Percentiles rank a stretch among this genome's conserved stretches.
phyloP scores from a whole-genome alignment of 2,329 filamentous ascomycete species.

The Arthroderma sp. region DNA sequence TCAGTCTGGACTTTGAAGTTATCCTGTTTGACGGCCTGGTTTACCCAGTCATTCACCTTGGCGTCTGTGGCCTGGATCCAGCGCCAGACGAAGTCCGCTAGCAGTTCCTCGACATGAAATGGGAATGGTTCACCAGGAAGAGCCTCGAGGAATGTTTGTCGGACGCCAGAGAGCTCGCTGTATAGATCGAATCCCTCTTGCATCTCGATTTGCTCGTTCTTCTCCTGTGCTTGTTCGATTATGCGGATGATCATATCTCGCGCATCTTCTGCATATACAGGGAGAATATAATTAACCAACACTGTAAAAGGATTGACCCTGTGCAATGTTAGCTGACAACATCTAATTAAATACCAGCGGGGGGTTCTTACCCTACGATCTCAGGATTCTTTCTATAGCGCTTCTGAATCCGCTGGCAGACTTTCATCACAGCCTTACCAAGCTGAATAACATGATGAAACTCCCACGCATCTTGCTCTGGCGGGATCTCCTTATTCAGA shows the following conservation, averaged over 20 bases:
- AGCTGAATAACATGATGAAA: constrained; percentile 83
- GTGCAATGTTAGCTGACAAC: constrained; percentile 15
- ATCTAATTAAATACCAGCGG: not conserved
- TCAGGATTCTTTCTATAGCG: constrained; percentile 78
- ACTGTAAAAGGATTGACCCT: constrained; percentile 53
- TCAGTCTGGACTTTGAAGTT: constrained; percentile 64
- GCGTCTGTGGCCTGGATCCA: constrained; percentile 77
- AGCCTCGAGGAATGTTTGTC: constrained; percentile 63
- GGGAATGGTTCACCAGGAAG: constrained; percentile 62
- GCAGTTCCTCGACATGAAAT: constrained; percentile 73
- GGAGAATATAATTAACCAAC: constrained; percentile 71
- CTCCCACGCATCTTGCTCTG: constrained; percentile 72
- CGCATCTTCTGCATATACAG: constrained; percentile 80
- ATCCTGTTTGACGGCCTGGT: constrained; percentile 83
- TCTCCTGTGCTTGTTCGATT: constrained; percentile 57
- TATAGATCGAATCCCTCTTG: constrained; percentile 94
- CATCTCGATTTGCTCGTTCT: constrained; percentile 64
- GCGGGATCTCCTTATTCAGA: constrained; percentile 67
- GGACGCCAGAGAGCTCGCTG: constrained; percentile 72
- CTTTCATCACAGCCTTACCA: constrained; percentile 70
- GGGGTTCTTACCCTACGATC: constrained; percentile 56
- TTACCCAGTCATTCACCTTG: constrained; percentile 71
- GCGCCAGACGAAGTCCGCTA: constrained; percentile 89
- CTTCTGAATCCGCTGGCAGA: constrained; percentile 83
- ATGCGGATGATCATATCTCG: constrained; percentile 74